Conservation (phyloP, 73 alveolate genomes). For the Paramecium biaurelia region DNA sequence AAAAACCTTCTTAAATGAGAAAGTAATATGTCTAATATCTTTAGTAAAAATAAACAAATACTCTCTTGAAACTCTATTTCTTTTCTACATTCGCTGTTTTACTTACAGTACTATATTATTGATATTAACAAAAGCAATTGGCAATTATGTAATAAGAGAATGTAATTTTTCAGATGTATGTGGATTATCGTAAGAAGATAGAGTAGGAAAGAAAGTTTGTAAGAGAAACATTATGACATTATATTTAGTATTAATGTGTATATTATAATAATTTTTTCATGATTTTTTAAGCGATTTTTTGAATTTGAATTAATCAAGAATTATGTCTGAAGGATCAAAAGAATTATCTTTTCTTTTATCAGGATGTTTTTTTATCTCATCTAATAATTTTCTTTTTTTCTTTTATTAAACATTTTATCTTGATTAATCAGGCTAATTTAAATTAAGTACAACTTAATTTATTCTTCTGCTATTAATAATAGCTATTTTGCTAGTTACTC, state of each 20-base stretch:
- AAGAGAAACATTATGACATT: neutral
- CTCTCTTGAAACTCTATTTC: neutral
- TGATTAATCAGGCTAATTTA: conserved; percentile 57
- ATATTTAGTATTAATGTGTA: neutral
- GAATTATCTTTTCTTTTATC: neutral
- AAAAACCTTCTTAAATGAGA: neutral
- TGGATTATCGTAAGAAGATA: neutral
- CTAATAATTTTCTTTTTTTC: conserved; percentile 5
- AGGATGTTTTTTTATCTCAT: neutral
- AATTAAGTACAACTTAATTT: conserved; percentile 63
- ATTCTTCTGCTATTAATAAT: conserved; percentile 66
- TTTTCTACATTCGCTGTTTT: neutral
- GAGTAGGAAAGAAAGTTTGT: neutral
- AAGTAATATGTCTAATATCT: neutral
- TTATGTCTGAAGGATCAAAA: neutral
- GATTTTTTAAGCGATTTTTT: conserved; percentile 11
- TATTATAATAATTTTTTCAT: neutral
- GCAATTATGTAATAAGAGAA: neutral
- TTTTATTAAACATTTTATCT: neutral
- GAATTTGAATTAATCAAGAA: conserved; percentile 32
- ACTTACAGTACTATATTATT: neutral
- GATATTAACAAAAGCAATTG: neutral
- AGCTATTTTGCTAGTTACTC: conserved; percentile 71
- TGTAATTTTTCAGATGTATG: neutral
- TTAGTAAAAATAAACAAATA: neutral